Evolutionary conservation across 306 rosid genomes (phyloP).

Genomic region (Cicer yamashitae): DNA sequence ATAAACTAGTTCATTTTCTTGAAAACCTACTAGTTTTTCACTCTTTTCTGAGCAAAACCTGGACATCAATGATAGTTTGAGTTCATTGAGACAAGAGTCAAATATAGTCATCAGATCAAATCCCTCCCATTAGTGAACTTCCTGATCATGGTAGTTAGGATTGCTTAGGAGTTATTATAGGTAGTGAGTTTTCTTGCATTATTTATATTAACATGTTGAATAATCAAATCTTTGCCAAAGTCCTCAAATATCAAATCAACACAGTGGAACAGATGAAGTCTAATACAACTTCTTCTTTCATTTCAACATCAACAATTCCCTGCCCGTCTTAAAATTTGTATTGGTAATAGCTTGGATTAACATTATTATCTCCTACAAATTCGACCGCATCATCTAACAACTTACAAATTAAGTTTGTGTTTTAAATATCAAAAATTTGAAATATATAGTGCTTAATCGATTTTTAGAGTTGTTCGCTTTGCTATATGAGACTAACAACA

Average conservation of each 20-base stretch:
- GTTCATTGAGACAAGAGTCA: no score
- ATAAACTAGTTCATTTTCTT: no score
- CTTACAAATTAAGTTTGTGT: no score
- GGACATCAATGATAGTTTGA: no score
- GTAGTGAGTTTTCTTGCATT: not conserved
- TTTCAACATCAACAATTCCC: not conserved
- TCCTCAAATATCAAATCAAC: not conserved
- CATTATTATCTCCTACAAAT: not conserved
- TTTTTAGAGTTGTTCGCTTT: no score
- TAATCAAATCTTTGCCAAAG: not conserved
- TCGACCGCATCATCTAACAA: not conserved
- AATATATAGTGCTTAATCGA: no score
- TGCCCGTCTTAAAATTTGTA: not conserved
- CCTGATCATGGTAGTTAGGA: not conserved
- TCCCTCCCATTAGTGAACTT: not conserved
- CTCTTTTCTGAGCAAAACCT: no score
- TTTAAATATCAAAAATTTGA: no score
- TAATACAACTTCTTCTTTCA: not conserved
- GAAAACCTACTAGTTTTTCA: no score
- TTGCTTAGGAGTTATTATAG: not conserved
- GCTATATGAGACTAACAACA: no score
- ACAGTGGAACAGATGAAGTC: not conserved
- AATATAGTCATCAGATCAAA: not conserved
- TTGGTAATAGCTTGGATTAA: not conserved
- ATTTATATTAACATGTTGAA: not conserved